These are phyloP conservation scores for Alternaria longipes DNA, from an alignment of 2,329 filamentous ascomycete genomes.

Conservation along the genomic window DNA sequence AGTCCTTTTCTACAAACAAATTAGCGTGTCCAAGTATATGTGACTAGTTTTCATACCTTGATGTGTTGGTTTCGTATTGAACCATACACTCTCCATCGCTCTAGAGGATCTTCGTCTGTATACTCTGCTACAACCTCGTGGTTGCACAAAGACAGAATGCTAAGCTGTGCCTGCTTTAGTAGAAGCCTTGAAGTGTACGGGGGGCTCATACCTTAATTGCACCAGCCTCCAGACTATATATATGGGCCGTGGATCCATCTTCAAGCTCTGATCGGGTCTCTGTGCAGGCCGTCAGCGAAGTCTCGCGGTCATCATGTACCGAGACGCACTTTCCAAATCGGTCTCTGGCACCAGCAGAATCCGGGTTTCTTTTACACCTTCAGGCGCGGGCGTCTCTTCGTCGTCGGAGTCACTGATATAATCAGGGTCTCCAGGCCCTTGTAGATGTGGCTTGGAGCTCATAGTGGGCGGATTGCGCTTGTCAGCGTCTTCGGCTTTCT, in stretches of 20 bases:
- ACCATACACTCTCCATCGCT: conserved; percentile 71
- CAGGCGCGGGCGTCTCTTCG: conserved; percentile 53
- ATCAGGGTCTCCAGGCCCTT: conserved; percentile 42
- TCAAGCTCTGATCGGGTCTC: conserved; percentile 74
- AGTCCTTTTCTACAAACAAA: conserved; percentile 54
- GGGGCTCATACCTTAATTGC: conserved; percentile 67
- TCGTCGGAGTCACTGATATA: conserved; percentile 30
- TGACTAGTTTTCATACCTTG: conserved; percentile 53
- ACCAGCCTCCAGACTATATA: conserved; percentile 83
- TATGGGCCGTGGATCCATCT: conserved; percentile 78
- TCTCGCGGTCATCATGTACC: not conserved
- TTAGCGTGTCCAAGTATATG: conserved; percentile 22
- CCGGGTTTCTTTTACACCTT: conserved; percentile 61
- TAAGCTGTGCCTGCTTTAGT: conserved; percentile 66
- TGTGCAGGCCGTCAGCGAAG: conserved; percentile 49
- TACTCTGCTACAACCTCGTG: conserved; percentile 68
- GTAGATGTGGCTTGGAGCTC: conserved; percentile 68
- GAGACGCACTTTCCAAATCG: conserved; percentile 69
- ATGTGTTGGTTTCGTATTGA: conserved; percentile 78
- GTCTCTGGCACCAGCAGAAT: conserved; percentile 77
- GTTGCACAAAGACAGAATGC: conserved; percentile 74
- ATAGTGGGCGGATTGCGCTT: conserved; percentile 74
- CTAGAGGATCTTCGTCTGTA: conserved; percentile 66
- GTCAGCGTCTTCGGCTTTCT: conserved; percentile 70
- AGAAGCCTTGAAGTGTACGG: not conserved